Evolutionary conservation across 2,329 filamentous ascomycete genomes (phyloP).

Genomic region (Colletotrichum liriopes): DNA sequence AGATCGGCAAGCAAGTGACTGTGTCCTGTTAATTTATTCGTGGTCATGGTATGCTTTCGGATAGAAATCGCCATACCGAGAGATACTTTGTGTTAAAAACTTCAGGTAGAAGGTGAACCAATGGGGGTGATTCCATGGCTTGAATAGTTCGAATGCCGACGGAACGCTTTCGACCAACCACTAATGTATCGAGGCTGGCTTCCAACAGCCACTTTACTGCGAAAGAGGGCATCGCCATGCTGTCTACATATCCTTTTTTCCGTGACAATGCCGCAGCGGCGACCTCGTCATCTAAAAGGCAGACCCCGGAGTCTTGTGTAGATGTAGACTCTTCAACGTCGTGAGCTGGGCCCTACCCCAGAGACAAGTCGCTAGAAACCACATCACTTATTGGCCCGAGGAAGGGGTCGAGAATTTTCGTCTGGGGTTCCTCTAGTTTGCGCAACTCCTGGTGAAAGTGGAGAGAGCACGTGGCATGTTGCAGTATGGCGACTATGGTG

Average conservation of each 20-base stretch:
- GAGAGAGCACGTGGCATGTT: slow-evolving; percentile 34
- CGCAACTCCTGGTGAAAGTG: slow-evolving; percentile 23
- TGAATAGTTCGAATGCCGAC: slow-evolving; percentile 43
- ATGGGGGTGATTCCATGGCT: slow-evolving; percentile 43
- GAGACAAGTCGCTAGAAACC: neutral
- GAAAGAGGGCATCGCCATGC: neutral
- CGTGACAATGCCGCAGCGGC: too few species aligned
- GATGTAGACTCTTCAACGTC: neutral
- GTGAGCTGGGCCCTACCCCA: slow-evolving; percentile 9
- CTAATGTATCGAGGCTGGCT: slow-evolving; percentile 30
- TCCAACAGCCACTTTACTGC: slow-evolving; percentile 7
- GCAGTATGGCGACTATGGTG: slow-evolving; percentile 48
- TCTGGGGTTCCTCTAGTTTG: neutral
- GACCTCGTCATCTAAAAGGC: neutral
- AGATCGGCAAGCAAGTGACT: slow-evolving; percentile 14
- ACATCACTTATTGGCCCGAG: neutral
- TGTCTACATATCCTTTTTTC: neutral
- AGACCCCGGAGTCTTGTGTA: slow-evolving; percentile 32
- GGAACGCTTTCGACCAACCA: neutral
- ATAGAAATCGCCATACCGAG: slow-evolving; percentile 51
- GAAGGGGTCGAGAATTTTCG: neutral
- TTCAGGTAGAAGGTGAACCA: slow-evolving; percentile 52
- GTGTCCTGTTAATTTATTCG: neutral
- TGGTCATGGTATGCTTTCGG: neutral
- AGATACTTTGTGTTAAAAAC: slow-evolving; percentile 56